Base-by-base conservation (phyloP, 116 monocot species). In the Papilionanthe hybrid region DNA sequence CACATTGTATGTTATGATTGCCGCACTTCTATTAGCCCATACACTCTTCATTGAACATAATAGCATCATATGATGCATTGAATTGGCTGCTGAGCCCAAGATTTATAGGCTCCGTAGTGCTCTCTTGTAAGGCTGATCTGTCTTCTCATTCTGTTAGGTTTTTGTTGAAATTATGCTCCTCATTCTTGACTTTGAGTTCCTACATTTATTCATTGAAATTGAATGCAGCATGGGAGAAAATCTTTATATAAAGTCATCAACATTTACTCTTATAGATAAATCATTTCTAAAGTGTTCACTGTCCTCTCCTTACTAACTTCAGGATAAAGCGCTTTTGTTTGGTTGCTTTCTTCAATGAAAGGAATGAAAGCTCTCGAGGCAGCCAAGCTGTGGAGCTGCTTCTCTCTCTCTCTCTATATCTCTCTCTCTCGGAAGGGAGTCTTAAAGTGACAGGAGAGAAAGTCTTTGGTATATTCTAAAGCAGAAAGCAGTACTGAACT, bases 291-390 rank as follows among this genome's bases (percentile, higher is more conserved):
- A 89, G 82, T 44, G 11, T 55, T 60, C 42, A 68, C 28, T 78
- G 84, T 89, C 86, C 89, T 89, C 27, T 84, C 41, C n/a, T 63
- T 63, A 41, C 82, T 88, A 29, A 72, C 80, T 63, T 72, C 79
- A 76, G 23, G 48, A 75, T 55, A 83, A 75, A 80, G 63, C 50
- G 29, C 69, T n/a, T 17, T 32, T 73, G 49, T 78, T 57, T 48
- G 78, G 73, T 43, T 48, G 49, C 57, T 83, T 78, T 73, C 55
- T 50, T 75, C 42, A 80, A 82, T 45, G 57, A 42, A 47, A 42
- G 47, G 75, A 55, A 65, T 82, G 81, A 81, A 75, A 41, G 47
- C 47, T n/a, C 75, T 75, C 49, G 44, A 43, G 20, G 5, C 48
- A 75, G 37, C 65, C 76, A 79, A n/a, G 56, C 9, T 63, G 63